Base-by-base conservation (phyloP, 208 protist species). In the Spironucleus salmonicida region DNA sequence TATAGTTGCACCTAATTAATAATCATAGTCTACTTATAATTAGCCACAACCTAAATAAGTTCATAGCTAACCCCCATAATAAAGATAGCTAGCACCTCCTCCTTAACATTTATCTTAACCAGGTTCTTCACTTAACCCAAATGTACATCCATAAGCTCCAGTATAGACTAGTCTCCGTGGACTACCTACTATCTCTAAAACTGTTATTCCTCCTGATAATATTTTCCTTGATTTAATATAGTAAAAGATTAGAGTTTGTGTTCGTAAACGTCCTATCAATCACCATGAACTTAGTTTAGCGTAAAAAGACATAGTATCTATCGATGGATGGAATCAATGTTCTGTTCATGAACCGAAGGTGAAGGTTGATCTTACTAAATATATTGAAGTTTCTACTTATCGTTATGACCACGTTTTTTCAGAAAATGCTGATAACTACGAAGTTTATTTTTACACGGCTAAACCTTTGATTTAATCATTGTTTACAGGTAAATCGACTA, bases 331-430 rank as follows among this genome's bases (percentile, higher is more conserved):
- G 40, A 34, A 74, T 23, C 30, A 35, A 11, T 15, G 59, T 7
- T 30, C n/a, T 39, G 35, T 81, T 42, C 39, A 80, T 38, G 78
- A 81, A 76, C 78, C 66, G 0, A 81, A 81, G 58, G 57, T 79
- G 0, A 79, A 74, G n/a, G 78, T 81, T 40, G 78, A 81, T 27
- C 62, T 81, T 0, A 79, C 78, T 1, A 79, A 79, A n/a, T 81
- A 79, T 30, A 74, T 59, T 32, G 78, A 81, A 57, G 40, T 59
- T 61, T 62, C 75, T 53, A 19, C 9, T 27, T 81, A 76, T 42
- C 9, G n/a, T 27, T 81, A 71, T 66, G 77, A 80, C 41, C 41
- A 77, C 39, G 77, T 80, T 23, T 80, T 80, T 59, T 35, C 57
- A 32, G 76, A 78, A 38, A 34, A 78, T 9, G 35, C 0, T 1